Conservation (phyloP, 2,329 filamentous ascomycete species). For the Huntiella abstrusa region DNA sequence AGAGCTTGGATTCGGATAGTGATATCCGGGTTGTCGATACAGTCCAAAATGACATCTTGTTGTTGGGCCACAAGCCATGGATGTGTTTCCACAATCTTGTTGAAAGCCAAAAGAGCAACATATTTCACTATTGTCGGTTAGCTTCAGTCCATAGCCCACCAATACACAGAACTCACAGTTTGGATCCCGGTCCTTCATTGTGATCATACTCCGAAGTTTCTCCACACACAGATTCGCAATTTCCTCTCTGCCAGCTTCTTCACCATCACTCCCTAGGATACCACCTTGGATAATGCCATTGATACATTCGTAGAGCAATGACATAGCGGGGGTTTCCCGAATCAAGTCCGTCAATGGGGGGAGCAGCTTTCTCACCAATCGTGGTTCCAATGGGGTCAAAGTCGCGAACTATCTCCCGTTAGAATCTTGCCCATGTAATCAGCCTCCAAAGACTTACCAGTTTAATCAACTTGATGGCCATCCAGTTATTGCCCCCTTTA, state of each 20-base stretch:
- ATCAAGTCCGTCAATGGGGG: conserved; percentile 86
- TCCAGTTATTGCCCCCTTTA: conserved; percentile 93
- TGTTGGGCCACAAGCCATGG: conserved; percentile 77
- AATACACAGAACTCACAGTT: conserved; percentile 46
- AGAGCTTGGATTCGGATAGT: conserved; percentile 87
- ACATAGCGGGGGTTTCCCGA: conserved; percentile 90
- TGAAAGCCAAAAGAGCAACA: conserved; percentile 84
- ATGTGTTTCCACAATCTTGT: conserved; percentile 80
- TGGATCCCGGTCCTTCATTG: conserved; percentile 71
- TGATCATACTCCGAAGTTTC: conserved; percentile 81
- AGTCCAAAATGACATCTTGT: conserved; percentile 90
- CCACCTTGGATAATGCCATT: conserved; percentile 96
- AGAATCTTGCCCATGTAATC: neutral
- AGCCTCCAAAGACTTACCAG: conserved; percentile 37
- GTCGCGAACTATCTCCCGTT: conserved; percentile 58
- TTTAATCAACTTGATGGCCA: conserved; percentile 99
- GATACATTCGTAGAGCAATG: conserved; percentile 93
- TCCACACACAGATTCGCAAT: conserved; percentile 82
- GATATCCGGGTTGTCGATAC: conserved; percentile 88
- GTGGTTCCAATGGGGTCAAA: conserved; percentile 77
- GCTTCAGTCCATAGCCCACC: neutral
- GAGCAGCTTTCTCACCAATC: conserved; percentile 75
- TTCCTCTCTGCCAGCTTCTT: conserved; percentile 67
- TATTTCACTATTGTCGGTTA: conserved; percentile 57
- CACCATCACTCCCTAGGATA: conserved; percentile 68